Base-by-base conservation (phyloP, 2,329 filamentous ascomycete species). In the Gaeumannomyces tritici region DNA sequence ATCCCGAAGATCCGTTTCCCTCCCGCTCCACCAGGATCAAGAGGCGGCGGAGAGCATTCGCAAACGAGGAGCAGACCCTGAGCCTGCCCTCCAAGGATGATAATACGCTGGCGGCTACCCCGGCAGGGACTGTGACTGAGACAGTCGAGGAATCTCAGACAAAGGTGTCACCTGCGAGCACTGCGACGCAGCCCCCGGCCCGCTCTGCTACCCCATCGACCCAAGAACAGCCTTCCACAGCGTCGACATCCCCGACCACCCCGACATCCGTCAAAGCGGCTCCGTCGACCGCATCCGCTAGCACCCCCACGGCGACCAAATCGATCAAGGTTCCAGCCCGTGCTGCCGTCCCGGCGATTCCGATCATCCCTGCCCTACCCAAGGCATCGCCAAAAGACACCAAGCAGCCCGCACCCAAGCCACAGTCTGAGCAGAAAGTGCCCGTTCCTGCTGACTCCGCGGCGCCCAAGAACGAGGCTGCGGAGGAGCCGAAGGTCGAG, bases 1-100 rank as follows among this genome's bases (percentile, higher is more conserved):
- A 72, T 35, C 80, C 82, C 4, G 79, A 82, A 35, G 67, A 73
- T 31, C 73, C 76, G 12, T 88, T 85, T 68, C 84, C 84, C 15
- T 68, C 68, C 4, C 75, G 73, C 66, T 66, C 71, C 47, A 55
- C 73, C 15, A 78, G 73, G 67, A 73, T 75, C 47, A 77, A 75
- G 66, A 80, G 78, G 71, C 80, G 75, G 66, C 71, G 71, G 65
- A 73, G 71, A 61, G 66, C 70, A 8, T 65, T 79, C 27, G 72
- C 70, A 24, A 69, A 72, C 8, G 70, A 77, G 54, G 31, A 33
- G 71, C 72, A 6, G 42, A 67, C 73, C 18, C 73, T 83, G 0
- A 78, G 79, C 59, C 69, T 79, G 2, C 80, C 78, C 24, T 68
- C 71, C 29, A 76, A 74, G 60, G 54, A 75, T 51, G 77, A 74